Base-by-base conservation (phyloP, 768 basidiomycete genomes). In the Pholiota molesta region DNA sequence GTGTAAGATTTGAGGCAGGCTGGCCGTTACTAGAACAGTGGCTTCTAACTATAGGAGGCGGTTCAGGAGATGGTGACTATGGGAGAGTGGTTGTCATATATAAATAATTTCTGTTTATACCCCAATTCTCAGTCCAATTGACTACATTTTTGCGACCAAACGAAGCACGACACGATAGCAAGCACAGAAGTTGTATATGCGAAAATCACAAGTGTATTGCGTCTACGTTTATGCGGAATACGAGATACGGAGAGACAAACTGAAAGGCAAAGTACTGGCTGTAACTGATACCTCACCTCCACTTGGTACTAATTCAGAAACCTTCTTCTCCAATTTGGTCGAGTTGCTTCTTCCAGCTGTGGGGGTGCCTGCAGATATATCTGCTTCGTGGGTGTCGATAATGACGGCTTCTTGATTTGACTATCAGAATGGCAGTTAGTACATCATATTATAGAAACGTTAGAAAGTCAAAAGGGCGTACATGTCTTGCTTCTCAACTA, bases 311-410 rank as follows among this genome's bases (percentile, higher is more conserved):
- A 99, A 77, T 65, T 98, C 96, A 1, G 83, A 85, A 0, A 99
- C 85, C 68, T 84, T 89, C 82, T 92, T 96, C 71, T 88, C 84
- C 53, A 99, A 73, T 99, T 99, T 5, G 91, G 89, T n/a, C 94
- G 86, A 8, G 95, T 99, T 7, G 87, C 87, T 71, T 87, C 80
- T 73, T 97, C 94, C 14, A 99, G 83, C 70, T 94, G 93, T 5
- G 94, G 92, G 8, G 97, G 97, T 1, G 93, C 92, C 74, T 97
- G 94, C 73, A 95, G 87, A 80, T 97, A 99, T 40, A 99, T 88
- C 39, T 90, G 91, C 67, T 82, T 85, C 23, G 82, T 83, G 5
- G 87, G 81, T 0, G 88, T 86, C 4, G 96, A 92, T 17, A 99
- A 74, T 0, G 97, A 99, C 0, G 97, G 97, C 71, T 89, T 95